A percentile compares a stretch with the other conserved stretches of the same genome.
phyloP scores from a whole-genome alignment of 2,329 filamentous ascomycete species.

The Magnaporthales sp. region DNA sequence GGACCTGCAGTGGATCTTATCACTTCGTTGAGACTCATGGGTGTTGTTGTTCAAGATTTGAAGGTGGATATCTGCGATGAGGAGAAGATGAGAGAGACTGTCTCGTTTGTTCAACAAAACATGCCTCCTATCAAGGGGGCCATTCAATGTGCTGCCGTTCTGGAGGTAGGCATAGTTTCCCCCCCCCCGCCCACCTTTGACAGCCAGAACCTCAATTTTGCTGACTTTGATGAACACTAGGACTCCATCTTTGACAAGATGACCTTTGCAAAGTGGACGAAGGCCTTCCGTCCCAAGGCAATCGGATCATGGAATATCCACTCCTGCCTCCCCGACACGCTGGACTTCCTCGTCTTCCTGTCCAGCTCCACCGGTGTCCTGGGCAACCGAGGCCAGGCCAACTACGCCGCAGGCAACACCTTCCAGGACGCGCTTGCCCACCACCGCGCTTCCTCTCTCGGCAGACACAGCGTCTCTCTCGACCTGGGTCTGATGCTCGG shows the following conservation, averaged over 20 bases:
- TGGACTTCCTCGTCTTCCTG: slow-evolving; percentile 42
- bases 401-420: slow-evolving; percentile 47
- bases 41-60: slow-evolving; percentile 24
- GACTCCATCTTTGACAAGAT: slow-evolving; percentile 42
- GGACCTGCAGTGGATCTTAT: slow-evolving; percentile 21
- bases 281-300: slow-evolving; percentile 38
- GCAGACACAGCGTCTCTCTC: slow-evolving; percentile 32
- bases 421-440: slow-evolving; percentile 40
- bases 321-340: slow-evolving; percentile 20
- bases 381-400: slow-evolving; percentile 48
- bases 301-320: slow-evolving; percentile 41
- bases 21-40: slow-evolving; percentile 19
- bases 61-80: slow-evolving; percentile 34
- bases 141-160: slow-evolving; percentile 27
- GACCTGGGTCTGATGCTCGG: slow-evolving; percentile 44
- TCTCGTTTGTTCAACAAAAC: slow-evolving; percentile 11
- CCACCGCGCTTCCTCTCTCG: slow-evolving; percentile 18
- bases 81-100: slow-evolving; percentile 15
- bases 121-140: slow-evolving; percentile 22
- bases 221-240: slow-evolving; percentile 9
- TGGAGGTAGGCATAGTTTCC: slow-evolving; percentile 16
- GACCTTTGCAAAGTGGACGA: slow-evolving; percentile 33
- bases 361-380: slow-evolving; percentile 46
- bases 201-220: too few species aligned
- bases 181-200: too few species aligned